These are phyloP conservation scores for Paramarasmius palmivorus DNA, from an alignment of 1,284 basidiomycete genomes.

Conservation along the genomic window DNA sequence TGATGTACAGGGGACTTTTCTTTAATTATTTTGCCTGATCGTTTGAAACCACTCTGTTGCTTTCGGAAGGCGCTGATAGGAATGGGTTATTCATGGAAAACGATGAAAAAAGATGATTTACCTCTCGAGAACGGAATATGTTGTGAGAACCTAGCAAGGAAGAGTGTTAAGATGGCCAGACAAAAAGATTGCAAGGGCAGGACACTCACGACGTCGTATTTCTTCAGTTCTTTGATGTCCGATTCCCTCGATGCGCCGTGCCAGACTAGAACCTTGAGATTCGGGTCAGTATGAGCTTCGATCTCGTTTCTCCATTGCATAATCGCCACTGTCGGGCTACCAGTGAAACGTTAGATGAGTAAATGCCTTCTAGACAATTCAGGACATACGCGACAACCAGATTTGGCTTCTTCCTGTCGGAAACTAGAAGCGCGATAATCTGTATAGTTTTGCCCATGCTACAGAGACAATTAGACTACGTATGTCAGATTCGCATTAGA, in stretches of 20 bases:
- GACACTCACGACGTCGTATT: slow-evolving; percentile 79
- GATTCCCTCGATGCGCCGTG: slow-evolving; percentile 78
- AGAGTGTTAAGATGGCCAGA: slow-evolving; percentile 8
- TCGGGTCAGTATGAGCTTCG: slow-evolving; percentile 73
- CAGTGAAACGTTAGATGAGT: neutral
- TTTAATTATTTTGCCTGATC: slow-evolving; percentile 83
- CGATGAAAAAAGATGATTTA: slow-evolving; percentile 13
- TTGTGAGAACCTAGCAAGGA: slow-evolving; percentile 59
- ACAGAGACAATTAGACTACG: slow-evolving; percentile 17
- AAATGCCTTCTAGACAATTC: neutral
- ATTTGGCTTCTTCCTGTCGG: slow-evolving; percentile 79
- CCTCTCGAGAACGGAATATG: slow-evolving; percentile 85
- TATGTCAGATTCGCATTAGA: neutral
- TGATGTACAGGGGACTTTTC: slow-evolving; percentile 87
- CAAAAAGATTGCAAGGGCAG: neutral
- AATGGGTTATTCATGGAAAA: neutral
- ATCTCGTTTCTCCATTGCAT: slow-evolving; percentile 99
- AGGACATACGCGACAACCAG: slow-evolving; percentile 83
- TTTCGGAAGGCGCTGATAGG: slow-evolving; percentile 80
- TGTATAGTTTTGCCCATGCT: slow-evolving; percentile 99
- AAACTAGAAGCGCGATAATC: slow-evolving; percentile 88
- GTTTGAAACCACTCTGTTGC: slow-evolving; percentile 90
- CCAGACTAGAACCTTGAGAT: slow-evolving; percentile 86
- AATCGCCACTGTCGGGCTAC: slow-evolving; percentile 90
- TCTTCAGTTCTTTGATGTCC: slow-evolving; percentile 68